Evolutionary conservation across 2,329 filamentous ascomycete species (phyloP).

Genomic region (Pyrenochaeta sp.): DNA sequence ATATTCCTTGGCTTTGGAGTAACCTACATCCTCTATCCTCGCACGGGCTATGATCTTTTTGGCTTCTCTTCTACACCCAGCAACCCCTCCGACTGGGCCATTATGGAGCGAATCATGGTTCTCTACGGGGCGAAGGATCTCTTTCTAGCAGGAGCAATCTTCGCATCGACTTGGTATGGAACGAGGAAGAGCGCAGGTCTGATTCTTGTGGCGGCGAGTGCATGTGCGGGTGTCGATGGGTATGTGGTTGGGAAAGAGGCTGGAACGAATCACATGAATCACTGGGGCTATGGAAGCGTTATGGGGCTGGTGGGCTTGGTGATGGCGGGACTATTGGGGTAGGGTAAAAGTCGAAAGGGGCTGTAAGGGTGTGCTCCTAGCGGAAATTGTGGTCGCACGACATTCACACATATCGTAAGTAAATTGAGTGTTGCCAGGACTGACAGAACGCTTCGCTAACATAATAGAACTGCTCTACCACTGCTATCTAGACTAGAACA

Average conservation of each 20-base stretch:
- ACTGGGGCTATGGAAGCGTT: constrained; percentile 57
- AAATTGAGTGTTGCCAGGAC: no score
- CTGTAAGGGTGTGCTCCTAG: no score
- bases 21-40: constrained; percentile 51
- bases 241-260: constrained; percentile 46
- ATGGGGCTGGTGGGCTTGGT: constrained; percentile 50
- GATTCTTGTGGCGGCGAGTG: constrained; percentile 53
- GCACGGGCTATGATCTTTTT: constrained; percentile 49
- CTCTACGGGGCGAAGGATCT: constrained; percentile 61
- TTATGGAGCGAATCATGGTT: constrained; percentile 57
- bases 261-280: constrained; percentile 57
- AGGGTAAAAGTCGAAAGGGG: neutral
- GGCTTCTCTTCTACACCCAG: constrained; percentile 40
- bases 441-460: no score
- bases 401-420: no score
- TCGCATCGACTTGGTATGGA: constrained; percentile 49
- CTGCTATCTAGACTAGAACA: no score
- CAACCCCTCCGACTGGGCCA: constrained; percentile 40
- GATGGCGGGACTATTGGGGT: constrained; percentile 41
- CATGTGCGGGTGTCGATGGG: constrained; percentile 58
- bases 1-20: constrained; percentile 50
- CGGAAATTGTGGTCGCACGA: no score
- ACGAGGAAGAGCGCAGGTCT: constrained; percentile 53
- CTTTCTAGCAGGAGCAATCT: constrained; percentile 58
- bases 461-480: no score